Base-by-base conservation (phyloP, 75 land plant genomes). In the Ceratopteris richardii region DNA sequence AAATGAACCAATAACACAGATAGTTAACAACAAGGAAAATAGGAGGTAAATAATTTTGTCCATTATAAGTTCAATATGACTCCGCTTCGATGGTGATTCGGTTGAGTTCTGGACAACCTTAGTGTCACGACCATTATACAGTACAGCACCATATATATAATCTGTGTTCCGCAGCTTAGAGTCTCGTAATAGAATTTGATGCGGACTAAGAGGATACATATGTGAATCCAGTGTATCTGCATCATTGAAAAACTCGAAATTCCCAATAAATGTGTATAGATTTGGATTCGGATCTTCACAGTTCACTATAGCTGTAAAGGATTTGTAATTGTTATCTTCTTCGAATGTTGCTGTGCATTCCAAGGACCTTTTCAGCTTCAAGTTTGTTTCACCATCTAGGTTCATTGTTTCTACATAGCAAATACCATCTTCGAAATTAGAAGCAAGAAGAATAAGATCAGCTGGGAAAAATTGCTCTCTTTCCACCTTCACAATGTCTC, bases 321-420 rank as follows among this genome's bases (percentile, higher is more conserved):
- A 65, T 60, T 60, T 66, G 65, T 79, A 82, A 40, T 54, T 36
- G 9, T 13, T 28, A 33, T 82, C 80, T 26, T 79, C 74, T 24
- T 78, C 70, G 18, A 85, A 52, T 10, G 66, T 53, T 16, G 66
- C 51, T 1, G 89, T 85, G 2, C 41, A 64, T 33, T 85, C 89
- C 65, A 85, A 48, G 18, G 74, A 27, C 59, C 75, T 66, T 40
- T 82, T 85, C 0, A 85, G 77, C 70, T 85, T 85, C 79, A 85
- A 70, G 37, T 82, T 85, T 31, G 85, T 85, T 57, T 85, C 85
- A 4, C 89, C 85, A 73, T 85, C 86, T 22, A 85, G 61, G 60
- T 85, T 85, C 86, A 82, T 85, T 2, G 89, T 85, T 54, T 85
- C 89, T 0, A 85, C 88, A 71, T 85, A 85, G 52, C 85, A 85